Evolutionary conservation across 2,329 filamentous ascomycete species (phyloP), one percentile per base, ranked within the genome.

Genomic region (Dactylonectria estremocensis): DNA sequence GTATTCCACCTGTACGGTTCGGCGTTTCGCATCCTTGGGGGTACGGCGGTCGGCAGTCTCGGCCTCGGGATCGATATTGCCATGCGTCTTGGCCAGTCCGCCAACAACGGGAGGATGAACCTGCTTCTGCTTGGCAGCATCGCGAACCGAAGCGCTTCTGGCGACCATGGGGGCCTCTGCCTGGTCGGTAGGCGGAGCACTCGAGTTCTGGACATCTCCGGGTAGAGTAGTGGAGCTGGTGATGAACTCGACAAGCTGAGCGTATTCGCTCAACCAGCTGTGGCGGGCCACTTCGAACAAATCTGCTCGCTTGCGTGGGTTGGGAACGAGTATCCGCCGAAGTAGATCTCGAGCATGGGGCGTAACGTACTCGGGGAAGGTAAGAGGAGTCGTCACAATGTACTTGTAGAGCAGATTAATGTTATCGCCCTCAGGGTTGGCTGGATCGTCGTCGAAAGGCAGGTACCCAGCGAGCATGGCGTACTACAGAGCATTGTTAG

Each of bases 361-460:
- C 8, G 96, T 97, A 74, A 99, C 96, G 79, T 98, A 98, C 90
- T 99, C 96, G 69, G 96, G 96, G 80, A 99, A 99, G 4, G 95
- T 98, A 48, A 99, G 89, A 40, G 95, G 95, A 1, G 96, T 99
- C 62, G 94, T 97, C 67, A 98, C 95, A 75, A 99, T 99, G 83
- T 99, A 99, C 84, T 98, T 98, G 88, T 99, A 99, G 31, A 99
- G 87, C 11, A 99, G 88, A 80, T 99, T 99, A 84, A 99, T 99
- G 80, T 99, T 99, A 81, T 99, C 96, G 73, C 96, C 96, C 82
- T 99, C 96, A 2, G 96, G 96, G 78, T 99, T 99, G 52, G 95
- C 96, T 70, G 96, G 96, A 77, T 99, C 96, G 79, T 99, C 96
- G 76, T 99, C 96, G 77, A 99, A 99, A 3, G 96, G 96, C 13